A percentile compares a stretch with the other conserved stretches of the same genome.
Evolutionary conservation across 495 filamentous ascomycete genomes (phyloP).

Genomic region (Lophiotrema nucula): DNA sequence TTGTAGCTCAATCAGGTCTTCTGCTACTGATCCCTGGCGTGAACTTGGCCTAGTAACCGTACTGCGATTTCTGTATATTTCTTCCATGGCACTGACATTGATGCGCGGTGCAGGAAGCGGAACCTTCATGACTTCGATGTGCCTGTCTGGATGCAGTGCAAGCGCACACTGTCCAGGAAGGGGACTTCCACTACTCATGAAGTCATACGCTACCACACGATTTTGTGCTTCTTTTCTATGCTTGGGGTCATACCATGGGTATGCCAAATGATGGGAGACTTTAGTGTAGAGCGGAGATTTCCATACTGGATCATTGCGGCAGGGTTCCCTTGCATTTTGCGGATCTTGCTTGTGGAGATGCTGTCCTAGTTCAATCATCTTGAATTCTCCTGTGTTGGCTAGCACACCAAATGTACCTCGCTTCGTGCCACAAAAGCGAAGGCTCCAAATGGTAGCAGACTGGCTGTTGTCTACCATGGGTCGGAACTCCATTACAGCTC

Average conservation of each 20-base stretch:
- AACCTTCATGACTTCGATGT: slow-evolving; percentile 61
- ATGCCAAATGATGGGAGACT: slow-evolving; percentile 54
- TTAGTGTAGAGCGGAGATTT: slow-evolving; percentile 50
- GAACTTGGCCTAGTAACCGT: slow-evolving; percentile 25
- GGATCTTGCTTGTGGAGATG: slow-evolving; percentile 21
- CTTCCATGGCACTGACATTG: slow-evolving; percentile 32
- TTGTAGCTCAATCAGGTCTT: slow-evolving; percentile 34
- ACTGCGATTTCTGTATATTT: slow-evolving; percentile 27
- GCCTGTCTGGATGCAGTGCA: slow-evolving; percentile 66
- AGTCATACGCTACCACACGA: slow-evolving; percentile 83
- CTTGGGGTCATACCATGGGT: slow-evolving; percentile 47
- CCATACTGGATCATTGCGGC: slow-evolving; percentile 43
- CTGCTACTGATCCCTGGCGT: slow-evolving; percentile 25
- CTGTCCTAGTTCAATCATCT: slow-evolving; percentile 51
- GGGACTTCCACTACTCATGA: slow-evolving; percentile 62
- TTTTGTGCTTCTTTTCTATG: slow-evolving; percentile 54
- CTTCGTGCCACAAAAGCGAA: slow-evolving; percentile 75
- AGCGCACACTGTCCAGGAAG: slow-evolving; percentile 64
- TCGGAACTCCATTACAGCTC: slow-evolving; percentile 64
- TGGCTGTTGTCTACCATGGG: slow-evolving; percentile 58
- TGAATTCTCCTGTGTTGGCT: slow-evolving; percentile 75
- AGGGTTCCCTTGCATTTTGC: not conserved
- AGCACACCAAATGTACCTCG: slow-evolving; percentile 72
- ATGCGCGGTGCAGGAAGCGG: slow-evolving; percentile 33
- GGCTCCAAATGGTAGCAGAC: slow-evolving; percentile 63